phyloP scores from a whole-genome alignment of 2,329 filamentous ascomycete species.

The Aspergillus udagawae region DNA sequence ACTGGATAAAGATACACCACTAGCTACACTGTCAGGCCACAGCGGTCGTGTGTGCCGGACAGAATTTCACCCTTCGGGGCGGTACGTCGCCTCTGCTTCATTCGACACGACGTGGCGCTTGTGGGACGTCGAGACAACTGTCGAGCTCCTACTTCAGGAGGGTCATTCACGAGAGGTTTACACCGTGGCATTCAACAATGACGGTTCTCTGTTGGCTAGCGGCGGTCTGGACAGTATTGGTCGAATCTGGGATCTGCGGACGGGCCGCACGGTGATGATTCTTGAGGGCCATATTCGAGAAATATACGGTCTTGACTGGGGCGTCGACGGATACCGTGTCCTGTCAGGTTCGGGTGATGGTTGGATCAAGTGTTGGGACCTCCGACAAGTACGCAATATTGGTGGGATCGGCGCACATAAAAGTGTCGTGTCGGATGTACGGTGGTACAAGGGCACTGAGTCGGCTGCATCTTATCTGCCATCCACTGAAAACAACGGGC shows the following conservation, averaged over 20 bases:
- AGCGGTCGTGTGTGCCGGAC: constrained; percentile 82
- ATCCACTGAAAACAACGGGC: constrained; percentile 60
- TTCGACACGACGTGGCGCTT: constrained; percentile 96
- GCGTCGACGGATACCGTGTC: constrained; percentile 83
- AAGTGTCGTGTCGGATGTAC: constrained; percentile 84
- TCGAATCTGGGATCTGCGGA: constrained; percentile 89
- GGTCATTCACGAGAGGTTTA: constrained; percentile 94
- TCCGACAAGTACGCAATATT: constrained; percentile 78
- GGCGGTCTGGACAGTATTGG: constrained; percentile 94
- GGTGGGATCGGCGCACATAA: constrained; percentile 88
- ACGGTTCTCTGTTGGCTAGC: constrained; percentile 85
- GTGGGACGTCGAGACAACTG: constrained; percentile 85
- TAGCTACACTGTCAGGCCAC: constrained; percentile 79
- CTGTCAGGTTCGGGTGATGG: constrained; percentile 90
- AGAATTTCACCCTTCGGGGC: constrained; percentile 89
- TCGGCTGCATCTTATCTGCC: constrained; percentile 61
- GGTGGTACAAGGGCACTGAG: constrained; percentile 89
- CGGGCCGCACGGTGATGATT: constrained; percentile 92
- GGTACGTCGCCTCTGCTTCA: constrained; percentile 85
- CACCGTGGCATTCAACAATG: constrained; percentile 80
- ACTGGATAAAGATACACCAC: constrained; percentile 75
- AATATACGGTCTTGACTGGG: constrained; percentile 91
- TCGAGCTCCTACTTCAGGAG: constrained; percentile 83
- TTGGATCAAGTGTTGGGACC: constrained; percentile 97
- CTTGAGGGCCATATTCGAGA: constrained; percentile 90